A percentile compares a stretch with the other conserved stretches of the same genome.
Conservation (phyloP, 805 yeast species). For the Myxozyma udenii region DNA sequence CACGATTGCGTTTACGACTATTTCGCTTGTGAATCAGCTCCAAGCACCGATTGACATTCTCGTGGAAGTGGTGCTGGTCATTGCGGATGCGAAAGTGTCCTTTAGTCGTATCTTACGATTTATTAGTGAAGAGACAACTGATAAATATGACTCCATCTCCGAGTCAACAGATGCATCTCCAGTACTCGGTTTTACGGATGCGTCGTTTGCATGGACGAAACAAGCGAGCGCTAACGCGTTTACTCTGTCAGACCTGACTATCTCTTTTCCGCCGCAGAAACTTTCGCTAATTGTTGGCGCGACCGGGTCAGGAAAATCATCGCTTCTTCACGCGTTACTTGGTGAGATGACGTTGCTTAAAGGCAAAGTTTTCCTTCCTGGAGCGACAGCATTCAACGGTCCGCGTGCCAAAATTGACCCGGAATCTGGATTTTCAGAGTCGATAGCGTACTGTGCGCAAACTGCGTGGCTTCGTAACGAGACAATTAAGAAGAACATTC, state of each 20-base stretch:
- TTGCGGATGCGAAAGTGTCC: slow-evolving; percentile 80
- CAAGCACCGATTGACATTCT: slow-evolving; percentile 81
- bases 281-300: slow-evolving; percentile 81
- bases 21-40: slow-evolving; percentile 72
- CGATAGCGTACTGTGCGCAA: slow-evolving; percentile 44
- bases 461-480: slow-evolving; percentile 94
- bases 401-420: slow-evolving; percentile 66
- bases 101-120: slow-evolving; percentile 74
- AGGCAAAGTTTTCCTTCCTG: slow-evolving; percentile 79
- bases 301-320: slow-evolving; percentile 86
- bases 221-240: slow-evolving; percentile 47
- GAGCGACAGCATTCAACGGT: slow-evolving; percentile 59
- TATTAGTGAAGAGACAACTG: slow-evolving; percentile 70
- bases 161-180: slow-evolving; percentile 52
- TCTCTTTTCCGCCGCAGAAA: slow-evolving; percentile 63
- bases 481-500: slow-evolving; percentile 76
- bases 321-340: slow-evolving; percentile 72
- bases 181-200: slow-evolving; percentile 65
- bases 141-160: slow-evolving; percentile 70
- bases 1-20: slow-evolving; percentile 71
- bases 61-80: slow-evolving; percentile 74
- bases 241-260: slow-evolving; percentile 62
- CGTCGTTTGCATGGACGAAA: slow-evolving; percentile 67
- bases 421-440: slow-evolving; percentile 78
- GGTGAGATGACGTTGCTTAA: slow-evolving; percentile 66